Evolutionary conservation across 73 alveolate species (phyloP), one percentile per base, ranked within the genome.

Genomic region (Tetrahymena borealis): DNA sequence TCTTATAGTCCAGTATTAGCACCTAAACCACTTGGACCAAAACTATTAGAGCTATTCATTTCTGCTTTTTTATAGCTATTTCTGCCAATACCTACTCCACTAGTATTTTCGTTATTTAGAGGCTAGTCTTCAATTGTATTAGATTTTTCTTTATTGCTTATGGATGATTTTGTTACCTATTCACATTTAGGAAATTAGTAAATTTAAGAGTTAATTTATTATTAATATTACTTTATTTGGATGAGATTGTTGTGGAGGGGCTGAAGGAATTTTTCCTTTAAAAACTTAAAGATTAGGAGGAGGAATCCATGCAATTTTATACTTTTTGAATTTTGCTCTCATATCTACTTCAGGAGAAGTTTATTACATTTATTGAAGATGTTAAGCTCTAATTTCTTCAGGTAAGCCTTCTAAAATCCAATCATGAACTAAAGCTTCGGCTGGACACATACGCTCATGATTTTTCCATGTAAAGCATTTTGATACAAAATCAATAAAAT

Each of bases 391-490:
- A 13, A 93, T 93, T 85, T 93, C 95, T 40, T 38, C 91, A 4
- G 95, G 95, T 35, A 94, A 39, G 16, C 96, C 98, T 90, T 96
- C 98, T 43, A 95, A 79, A 32, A 96, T 95, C 97, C 98, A 96
- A 28, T 95, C 93, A 95, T 98, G 99, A 93, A 95, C 91, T 38
- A 98, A 92, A 2, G 98, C 99, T 93, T 98, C 99, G 78, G 96
- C 97, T 16, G 99, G 99, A 38, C 96, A 95, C 90, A 98, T 90
- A 95, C 99, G 96, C 91, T 97, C 95, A 35, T 96, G 96, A 35
- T 98, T 98, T 90, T 98, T 98, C 99, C 99, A 98, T 79, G 96
- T 98, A 43, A 98, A 95, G 91, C 99, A 97, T 91, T 96, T 91
- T 5, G 93, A 78, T 18, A 98, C 94, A 95, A 98, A 97, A 93